Base-by-base conservation (phyloP, 108 stramenopile genomes). In the Asterionellopsis glacialis region DNA sequence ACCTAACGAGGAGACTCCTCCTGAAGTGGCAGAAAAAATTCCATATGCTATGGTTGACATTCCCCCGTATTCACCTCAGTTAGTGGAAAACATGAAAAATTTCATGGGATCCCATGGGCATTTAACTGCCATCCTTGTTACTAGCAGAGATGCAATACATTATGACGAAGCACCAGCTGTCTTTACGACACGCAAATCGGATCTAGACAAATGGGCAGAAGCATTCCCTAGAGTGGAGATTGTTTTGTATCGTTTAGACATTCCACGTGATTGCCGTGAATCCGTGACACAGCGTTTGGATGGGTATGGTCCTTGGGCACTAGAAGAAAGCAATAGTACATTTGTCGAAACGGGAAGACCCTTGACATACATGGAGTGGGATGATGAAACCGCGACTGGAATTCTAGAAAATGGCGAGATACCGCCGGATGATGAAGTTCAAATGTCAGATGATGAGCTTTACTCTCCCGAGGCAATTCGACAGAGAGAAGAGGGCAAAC, bases 291-390 rank as follows among this genome's bases (percentile, higher is more conserved):
- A 90, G 44, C 51, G 71, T 11, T 62, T 93, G 66, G 87, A 93
- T 70, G 91, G 91, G 16, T 85, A 93, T 60, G 91, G 91, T 13
- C 91, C 91, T 0, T 93, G 86, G 81, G 91, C 82, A 9, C 67
- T 73, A 72, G 54, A 72, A 19, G 83, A 78, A 55, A 49, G 26
- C 0, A 27, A 16, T 1, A 63, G 47, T 22, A 57, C 26, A 15
- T 90, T 90, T 75, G 63, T 75, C 10, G 85, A 90, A 51, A 82
- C 74, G 22, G 88, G 88, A 18, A 57, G 72, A 28, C 88, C 88
- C 33, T 64, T 85, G 16, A 73, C 57, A 11, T 51, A 77, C 23
- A 74, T 68, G 41, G 83, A 84, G 50, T 90, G 88, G 88, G 83
- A 87, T 56, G 79, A 74, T 13, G 75, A 68, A 33, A 72, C 71